phyloP scores from a whole-genome alignment of 192 early-diverging fungal species.

The Phlyctochytrium planicorne region DNA sequence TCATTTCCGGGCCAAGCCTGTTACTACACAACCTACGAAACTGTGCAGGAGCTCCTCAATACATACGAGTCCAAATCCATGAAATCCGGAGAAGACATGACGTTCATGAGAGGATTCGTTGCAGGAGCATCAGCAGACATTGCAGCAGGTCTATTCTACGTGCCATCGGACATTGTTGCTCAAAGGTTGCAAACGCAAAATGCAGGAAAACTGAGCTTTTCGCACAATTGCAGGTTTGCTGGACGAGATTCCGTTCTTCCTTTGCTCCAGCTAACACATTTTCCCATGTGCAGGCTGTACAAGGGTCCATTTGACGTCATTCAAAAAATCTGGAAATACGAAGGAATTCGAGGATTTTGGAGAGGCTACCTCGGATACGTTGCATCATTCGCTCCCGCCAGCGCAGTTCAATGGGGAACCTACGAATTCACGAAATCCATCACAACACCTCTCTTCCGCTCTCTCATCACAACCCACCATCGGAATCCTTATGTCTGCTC shows the following conservation, averaged over 20 bases:
- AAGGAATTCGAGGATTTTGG: slow-evolving; percentile 44
- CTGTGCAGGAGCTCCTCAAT: slow-evolving; percentile 33
- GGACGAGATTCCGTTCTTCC: background rate
- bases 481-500: no score
- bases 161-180: slow-evolving; percentile 52
- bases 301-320: slow-evolving; percentile 33
- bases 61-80: background rate
- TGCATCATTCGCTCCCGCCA: slow-evolving; percentile 44
- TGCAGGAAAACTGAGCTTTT: slow-evolving; percentile 28
- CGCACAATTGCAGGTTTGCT: slow-evolving; percentile 38
- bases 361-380: slow-evolving; percentile 45
- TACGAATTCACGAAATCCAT: slow-evolving; percentile 43
- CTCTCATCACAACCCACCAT: slow-evolving; percentile 2
- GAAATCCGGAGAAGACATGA: background rate
- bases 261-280: no score
- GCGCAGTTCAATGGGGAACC: slow-evolving; percentile 50
- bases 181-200: slow-evolving; percentile 51
- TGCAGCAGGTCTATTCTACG: slow-evolving; percentile 35
- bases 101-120: slow-evolving; percentile 43
- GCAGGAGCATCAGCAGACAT: slow-evolving; percentile 30
- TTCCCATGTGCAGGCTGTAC: slow-evolving; percentile 21
- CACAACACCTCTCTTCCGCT: slow-evolving; percentile 18
- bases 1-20: slow-evolving; percentile 49
- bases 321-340: slow-evolving; percentile 24
- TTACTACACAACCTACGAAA: slow-evolving; percentile 48